Percentiles rank a stretch among this genome's conserved stretches.
Evolutionary conservation across 768 basidiomycete species (phyloP).

Genomic region (Boletus eberwhitei): DNA sequence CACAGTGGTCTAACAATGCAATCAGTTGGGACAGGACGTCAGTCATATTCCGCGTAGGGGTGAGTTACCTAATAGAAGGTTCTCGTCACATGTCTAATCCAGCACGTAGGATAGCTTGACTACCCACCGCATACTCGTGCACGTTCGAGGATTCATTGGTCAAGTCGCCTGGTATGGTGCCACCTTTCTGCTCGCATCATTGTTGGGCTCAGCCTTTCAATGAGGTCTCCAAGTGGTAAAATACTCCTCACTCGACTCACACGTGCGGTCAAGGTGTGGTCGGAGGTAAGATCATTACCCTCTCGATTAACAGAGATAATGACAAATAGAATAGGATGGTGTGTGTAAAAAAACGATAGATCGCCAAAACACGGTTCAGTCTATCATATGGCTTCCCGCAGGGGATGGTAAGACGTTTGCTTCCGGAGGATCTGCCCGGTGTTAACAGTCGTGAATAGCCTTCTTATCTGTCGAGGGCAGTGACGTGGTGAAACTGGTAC

Average conservation of each 20-base stretch:
- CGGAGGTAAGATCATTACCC: conserved; percentile 34
- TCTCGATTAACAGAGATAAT: conserved; percentile 1
- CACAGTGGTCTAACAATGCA: conserved; percentile 6
- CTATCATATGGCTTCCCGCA: conserved; percentile 51
- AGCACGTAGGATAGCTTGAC: conserved; percentile 38
- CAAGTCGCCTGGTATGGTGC: conserved; percentile 49
- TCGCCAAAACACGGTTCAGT: conserved; percentile 43
- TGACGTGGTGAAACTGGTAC: conserved; percentile 44
- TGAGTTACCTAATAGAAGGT: conserved; percentile 26
- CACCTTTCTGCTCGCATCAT: not conserved
- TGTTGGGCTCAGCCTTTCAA: conserved; percentile 8
- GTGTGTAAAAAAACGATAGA: conserved; percentile 51
- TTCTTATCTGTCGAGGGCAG: conserved; percentile 52
- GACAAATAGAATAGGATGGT: conserved; percentile 38
- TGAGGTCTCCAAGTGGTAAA: conserved; percentile 47
- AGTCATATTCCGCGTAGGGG: conserved; percentile 47
- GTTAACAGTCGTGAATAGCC: conserved; percentile 30
- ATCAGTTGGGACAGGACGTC: conserved; percentile 50
- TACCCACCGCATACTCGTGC: conserved; percentile 47
- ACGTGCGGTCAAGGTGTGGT: conserved; percentile 52
- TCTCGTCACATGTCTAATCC: conserved; percentile 13
- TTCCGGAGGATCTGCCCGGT: conserved; percentile 3
- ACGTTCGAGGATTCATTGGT: conserved; percentile 50
- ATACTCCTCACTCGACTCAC: conserved; percentile 46
- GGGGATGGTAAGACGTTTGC: conserved; percentile 38